Evolutionary conservation across 1,139 yeast genomes (phyloP), one percentile per base, ranked within the genome.

Genomic region (Kurtzmaniella quercitrusa): DNA sequence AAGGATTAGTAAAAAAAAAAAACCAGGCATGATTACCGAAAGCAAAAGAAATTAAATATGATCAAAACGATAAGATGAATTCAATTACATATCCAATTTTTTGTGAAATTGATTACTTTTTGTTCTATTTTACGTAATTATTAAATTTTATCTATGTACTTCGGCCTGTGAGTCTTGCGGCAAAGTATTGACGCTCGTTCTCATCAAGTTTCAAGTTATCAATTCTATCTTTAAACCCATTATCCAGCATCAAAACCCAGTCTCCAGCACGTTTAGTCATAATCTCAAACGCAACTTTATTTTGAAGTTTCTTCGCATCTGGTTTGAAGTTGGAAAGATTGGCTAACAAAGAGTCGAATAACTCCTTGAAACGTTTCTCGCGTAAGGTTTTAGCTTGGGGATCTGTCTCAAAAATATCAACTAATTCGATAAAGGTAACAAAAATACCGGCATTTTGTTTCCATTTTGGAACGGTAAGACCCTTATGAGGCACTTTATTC

Each of bases 401-500:
- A 11, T 18, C 12, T 8, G 11, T 11, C 12, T 34, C 37, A 20
- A 19, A 19, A 6, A 39, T 42, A 5, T 46, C 44, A 9, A 17
- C 28, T 12, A 41, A 36, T 19, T 41, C 23, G 14, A 42, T 18
- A 52, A 74, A 84, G 35, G 68, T 68, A 34, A 68, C 66, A 54
- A 77, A 84, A 4, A 83, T 65, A 0, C 78, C 84, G 14, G 84
- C 78, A 2, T 86, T 85, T 37, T 61, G 58, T n/a, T 62, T 60
- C 93, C 94, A 88, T 19, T 67, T 68, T 1, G 77, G 59, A 14
- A 79, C 67, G 2, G 65, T 59, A 14, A 52, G 50, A 2, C 73
- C 71, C 14, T 66, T 53, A 40, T 66, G 63, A 4, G 84, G 82
- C 57, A 85, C 76, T 50, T 63, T 50, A 1, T 58, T 43, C 34